Evolutionary conservation across 2,329 filamentous ascomycete species (phyloP).

Genomic region (Hymenoscyphus infarciens): DNA sequence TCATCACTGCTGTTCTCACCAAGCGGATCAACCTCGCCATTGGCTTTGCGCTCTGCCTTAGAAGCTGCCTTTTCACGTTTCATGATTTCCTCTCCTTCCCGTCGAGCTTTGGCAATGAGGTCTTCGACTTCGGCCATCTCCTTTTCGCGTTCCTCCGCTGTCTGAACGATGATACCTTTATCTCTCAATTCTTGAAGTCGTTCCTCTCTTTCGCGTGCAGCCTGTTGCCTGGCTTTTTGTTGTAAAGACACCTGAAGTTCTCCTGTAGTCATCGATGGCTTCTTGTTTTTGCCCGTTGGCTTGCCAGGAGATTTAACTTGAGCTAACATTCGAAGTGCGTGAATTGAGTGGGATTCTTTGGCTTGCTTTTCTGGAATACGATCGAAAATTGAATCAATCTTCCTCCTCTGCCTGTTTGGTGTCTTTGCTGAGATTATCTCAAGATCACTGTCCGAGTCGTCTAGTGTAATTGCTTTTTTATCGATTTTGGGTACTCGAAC

Average conservation of each 20-base stretch:
- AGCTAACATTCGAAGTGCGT: slow-evolving; percentile 69
- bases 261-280: slow-evolving; percentile 59
- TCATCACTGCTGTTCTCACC: slow-evolving; percentile 51
- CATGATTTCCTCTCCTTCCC: slow-evolving; percentile 76
- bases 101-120: slow-evolving; percentile 77
- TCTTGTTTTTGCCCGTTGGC: slow-evolving; percentile 42
- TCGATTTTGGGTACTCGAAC: slow-evolving; percentile 41
- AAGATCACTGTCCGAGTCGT: slow-evolving; percentile 46
- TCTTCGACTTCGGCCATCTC: slow-evolving; percentile 84
- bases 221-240: slow-evolving; percentile 74
- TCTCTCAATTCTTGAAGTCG: slow-evolving; percentile 72
- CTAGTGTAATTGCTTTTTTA: slow-evolving; percentile 35
- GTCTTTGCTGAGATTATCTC: slow-evolving; percentile 36
- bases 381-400: slow-evolving; percentile 64
- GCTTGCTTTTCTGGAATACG: slow-evolving; percentile 59
- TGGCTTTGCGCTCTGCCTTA: slow-evolving; percentile 56
- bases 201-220: slow-evolving; percentile 70
- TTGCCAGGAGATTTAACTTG: slow-evolving; percentile 61
- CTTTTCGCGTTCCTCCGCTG: slow-evolving; percentile 78
- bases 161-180: slow-evolving; percentile 78
- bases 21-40: slow-evolving; percentile 41
- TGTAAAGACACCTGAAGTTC: slow-evolving; percentile 68
- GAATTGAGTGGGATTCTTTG: slow-evolving; percentile 61
- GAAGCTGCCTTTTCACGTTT: slow-evolving; percentile 70
- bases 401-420: slow-evolving; percentile 41